Conservation (phyloP, 805 yeast species). For the Saturnispora besseyi region DNA sequence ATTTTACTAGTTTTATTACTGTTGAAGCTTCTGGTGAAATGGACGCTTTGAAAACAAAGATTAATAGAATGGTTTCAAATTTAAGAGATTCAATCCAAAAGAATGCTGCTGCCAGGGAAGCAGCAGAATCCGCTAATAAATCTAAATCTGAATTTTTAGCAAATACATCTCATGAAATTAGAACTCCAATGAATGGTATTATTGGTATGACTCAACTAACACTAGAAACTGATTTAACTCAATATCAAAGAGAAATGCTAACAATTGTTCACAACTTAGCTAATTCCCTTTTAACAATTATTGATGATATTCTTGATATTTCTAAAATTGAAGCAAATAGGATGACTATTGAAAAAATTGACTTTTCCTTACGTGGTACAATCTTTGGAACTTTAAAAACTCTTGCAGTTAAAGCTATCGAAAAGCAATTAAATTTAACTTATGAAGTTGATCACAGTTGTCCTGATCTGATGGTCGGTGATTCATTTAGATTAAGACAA, state of each 20-base stretch:
- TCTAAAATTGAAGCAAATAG: constrained; percentile 90
- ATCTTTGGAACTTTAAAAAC: constrained; percentile 88
- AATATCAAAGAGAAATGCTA: constrained; percentile 86
- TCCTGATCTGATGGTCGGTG: constrained; percentile 83
- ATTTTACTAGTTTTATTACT: constrained; percentile 80
- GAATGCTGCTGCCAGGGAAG: constrained; percentile 89
- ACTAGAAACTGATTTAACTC: constrained; percentile 79
- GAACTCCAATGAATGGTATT: constrained; percentile 91
- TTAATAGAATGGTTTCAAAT: constrained; percentile 77
- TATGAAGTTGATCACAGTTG: constrained; percentile 80
- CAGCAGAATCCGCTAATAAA: constrained; percentile 83
- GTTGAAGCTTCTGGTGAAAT: constrained; percentile 91
- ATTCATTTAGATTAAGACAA: constrained; percentile 79
- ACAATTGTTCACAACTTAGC: constrained; percentile 85
- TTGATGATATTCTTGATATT: constrained; percentile 85
- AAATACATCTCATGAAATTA: constrained; percentile 78
- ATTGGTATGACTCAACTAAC: constrained; percentile 90
- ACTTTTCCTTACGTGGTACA: constrained; percentile 77
- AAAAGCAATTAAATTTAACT: constrained; percentile 68
- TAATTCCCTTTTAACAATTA: constrained; percentile 74
- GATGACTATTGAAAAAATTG: constrained; percentile 87
- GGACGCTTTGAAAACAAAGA: constrained; percentile 59
- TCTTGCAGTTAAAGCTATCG: constrained; percentile 81
- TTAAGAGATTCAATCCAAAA: constrained; percentile 83
- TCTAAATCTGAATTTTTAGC: constrained; percentile 88